These are phyloP conservation scores for Citropsis articulata DNA, from an alignment of 345 rosid genomes.

Conservation along the genomic window DNA sequence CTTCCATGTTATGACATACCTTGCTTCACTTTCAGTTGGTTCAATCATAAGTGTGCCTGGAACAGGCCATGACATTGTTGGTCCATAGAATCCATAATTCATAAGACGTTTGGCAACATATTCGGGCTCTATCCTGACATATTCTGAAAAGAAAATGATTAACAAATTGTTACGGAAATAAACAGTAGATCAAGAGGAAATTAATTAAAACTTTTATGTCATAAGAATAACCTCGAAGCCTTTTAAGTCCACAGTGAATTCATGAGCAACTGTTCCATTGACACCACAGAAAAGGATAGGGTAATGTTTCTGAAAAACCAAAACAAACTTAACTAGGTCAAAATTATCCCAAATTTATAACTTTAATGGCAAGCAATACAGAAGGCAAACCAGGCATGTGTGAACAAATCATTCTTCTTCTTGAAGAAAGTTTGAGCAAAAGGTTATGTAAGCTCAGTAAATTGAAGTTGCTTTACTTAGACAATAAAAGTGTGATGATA, in stretches of 20 bases:
- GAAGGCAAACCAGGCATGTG: neutral
- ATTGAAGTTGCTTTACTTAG: conserved; percentile 3
- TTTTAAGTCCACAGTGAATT: conserved; percentile 89
- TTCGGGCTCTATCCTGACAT: conserved; percentile 93
- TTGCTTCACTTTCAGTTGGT: conserved; percentile 99
- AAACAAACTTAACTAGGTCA: neutral
- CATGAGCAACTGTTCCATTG: conserved; percentile 94
- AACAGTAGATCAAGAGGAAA: conserved; percentile 10
- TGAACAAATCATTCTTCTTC: neutral
- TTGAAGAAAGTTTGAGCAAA: neutral
- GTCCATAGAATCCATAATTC: conserved; percentile 96
- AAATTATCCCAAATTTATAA: neutral
- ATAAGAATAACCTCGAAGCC: conserved; percentile 67
- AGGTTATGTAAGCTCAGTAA: neutral
- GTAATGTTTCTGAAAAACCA: conserved; percentile 54
- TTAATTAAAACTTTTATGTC: neutral
- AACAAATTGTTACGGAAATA: conserved; percentile 7
- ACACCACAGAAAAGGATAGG: conserved; percentile 95
- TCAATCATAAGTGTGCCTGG: conserved; percentile 99
- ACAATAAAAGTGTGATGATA: neutral
- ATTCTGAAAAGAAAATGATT: conserved; percentile 37
- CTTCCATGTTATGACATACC: conserved; percentile 34
- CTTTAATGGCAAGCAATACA: neutral
- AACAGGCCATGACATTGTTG: conserved; percentile 99
- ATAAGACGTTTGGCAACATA: conserved; percentile 97